Evolutionary conservation across 225 moss, liverwort and hornwort species (phyloP).

Genomic region (Polytrichum commune): DNA sequence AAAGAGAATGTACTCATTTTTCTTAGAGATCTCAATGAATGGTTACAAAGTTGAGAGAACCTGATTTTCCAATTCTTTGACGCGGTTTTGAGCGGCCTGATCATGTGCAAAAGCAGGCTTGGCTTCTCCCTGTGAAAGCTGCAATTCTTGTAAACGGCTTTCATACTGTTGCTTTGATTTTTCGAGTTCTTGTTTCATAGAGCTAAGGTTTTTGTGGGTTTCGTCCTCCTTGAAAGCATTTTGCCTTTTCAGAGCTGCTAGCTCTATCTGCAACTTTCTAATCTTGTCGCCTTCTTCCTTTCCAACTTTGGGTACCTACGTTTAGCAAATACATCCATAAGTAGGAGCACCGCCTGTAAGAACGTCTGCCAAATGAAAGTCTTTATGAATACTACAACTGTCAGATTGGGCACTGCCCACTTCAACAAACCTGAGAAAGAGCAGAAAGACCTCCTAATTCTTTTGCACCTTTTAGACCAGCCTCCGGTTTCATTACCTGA

Average conservation of each 20-base stretch:
- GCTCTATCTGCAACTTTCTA: slow-evolving; percentile 42
- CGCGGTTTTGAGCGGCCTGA: slow-evolving; percentile 33
- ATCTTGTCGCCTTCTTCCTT: slow-evolving; percentile 27
- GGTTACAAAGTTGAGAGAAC: slow-evolving; percentile 18
- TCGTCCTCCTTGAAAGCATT: slow-evolving; percentile 40
- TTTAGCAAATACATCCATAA: too few species aligned
- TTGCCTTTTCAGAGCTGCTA: slow-evolving; percentile 37
- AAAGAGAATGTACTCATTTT: too few species aligned
- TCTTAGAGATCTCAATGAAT: neutral
- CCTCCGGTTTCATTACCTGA: slow-evolving; percentile 42
- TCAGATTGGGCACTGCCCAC: too few species aligned
- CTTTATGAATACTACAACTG: too few species aligned
- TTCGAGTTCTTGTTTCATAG: slow-evolving; percentile 51
- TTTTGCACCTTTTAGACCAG: slow-evolving; percentile 21
- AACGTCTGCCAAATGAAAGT: too few species aligned
- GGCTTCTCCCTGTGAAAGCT: slow-evolving; percentile 25
- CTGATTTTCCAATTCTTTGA: slow-evolving; percentile 60
- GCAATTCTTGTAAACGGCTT: slow-evolving; percentile 36
- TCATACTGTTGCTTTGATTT: slow-evolving; percentile 57
- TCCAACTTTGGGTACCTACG: slow-evolving; percentile 13
- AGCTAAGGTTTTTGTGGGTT: slow-evolving; percentile 24
- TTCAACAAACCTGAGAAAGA: slow-evolving; percentile 36
- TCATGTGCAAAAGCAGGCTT: slow-evolving; percentile 36
- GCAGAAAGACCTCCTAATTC: slow-evolving; percentile 19
- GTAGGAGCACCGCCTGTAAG: too few species aligned